Evolutionary conservation across 139 green algal species (phyloP), one percentile per base, ranked within the genome.

Genomic region (Dunaliella sp.): DNA sequence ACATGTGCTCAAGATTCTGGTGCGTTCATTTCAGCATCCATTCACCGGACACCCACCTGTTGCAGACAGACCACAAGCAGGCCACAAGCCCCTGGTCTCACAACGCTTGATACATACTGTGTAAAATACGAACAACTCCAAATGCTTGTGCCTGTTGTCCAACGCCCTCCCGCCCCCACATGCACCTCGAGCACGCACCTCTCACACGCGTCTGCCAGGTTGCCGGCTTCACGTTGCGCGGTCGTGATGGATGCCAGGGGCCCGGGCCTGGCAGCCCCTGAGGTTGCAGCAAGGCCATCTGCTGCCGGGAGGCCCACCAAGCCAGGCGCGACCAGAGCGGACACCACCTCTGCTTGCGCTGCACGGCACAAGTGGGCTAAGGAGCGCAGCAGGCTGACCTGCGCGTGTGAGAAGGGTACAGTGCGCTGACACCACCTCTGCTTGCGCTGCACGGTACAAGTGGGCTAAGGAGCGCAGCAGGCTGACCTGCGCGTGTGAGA

Each of bases 151-250:
- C 2, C n/a, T 16, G 3, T 77, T 22, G 3, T 36, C 38, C 81
- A 36, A 2, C 35, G 26, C 37, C 38, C 38, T 38, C 16, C 78
- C 25, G 26, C 12, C 78, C 35, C 81, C 33, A 7, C 36, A 85
- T 36, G 26, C 81, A n/a, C n/a, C n/a, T n/a, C n/a, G 16, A 28
- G 2, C 30, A 80, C 33, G 30, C 33, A 87, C 82, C 82, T 86
- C 3, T 86, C 82, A 37, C 36, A 79, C 24, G 82, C 82, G 30
- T 86, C 82, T 7, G 58, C 82, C n/a, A 86, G 82, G 82, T 80
- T 80, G 22, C 82, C 58, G 3, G 82, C 82, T 32, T 86, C 82
- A 48, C 82, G 21, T 3, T 87, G 83, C 2, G 73, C 83, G 2
- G 3, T 58, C 31, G 31, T 37, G 73, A 36, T 2, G 2, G 77